Base-by-base conservation (phyloP, 345 rosid species). In the Gossypium longicalyx region DNA sequence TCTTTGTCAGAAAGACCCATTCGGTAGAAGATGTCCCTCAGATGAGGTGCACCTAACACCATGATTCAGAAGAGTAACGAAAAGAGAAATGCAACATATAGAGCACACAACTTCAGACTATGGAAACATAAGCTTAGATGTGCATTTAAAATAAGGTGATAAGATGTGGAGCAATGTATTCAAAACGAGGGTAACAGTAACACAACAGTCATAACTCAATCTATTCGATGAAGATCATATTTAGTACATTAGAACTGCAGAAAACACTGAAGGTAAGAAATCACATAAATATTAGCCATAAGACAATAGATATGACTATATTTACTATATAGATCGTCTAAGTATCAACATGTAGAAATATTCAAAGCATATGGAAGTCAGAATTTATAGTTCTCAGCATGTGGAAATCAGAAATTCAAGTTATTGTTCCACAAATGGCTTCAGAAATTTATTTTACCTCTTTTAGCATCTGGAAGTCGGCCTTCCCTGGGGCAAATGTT, bases 1-100 rank as follows among this genome's bases (percentile, higher is more conserved):
- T 94, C 98, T 84, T 89, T 89, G 84, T 91, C 94, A 45, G 94
- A 85, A 11, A 92, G 77, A 58, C 97, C 97, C 99, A 95, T 95
- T 57, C 99, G 88, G 75, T 89, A 85, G 73, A 95, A 95, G 80
- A 95, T 79, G 74, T 91, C 94, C 83, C 87, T 89, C 52, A 91
- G 84, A 86, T 92, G 97, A 56, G 84, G 79, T 45, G 85, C 77
- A 71, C 97, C 99, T 94, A 70, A 56, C 78, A 66, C 11, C n/a
- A 75, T 65, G 56, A 75, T 75, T 45, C 53, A 68, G 62, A 12
- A 70, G 27, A 29, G 3, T 3, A 5, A 11, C 67, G 7, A 7
- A 43, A 23, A 9, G 11, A 43, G 64, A 25, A 9, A 59, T 16
- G 57, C 71, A 68, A 48, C 16, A 16, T 16, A 48, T 49, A 49